phyloP scores from a whole-genome alignment of 2,329 filamentous ascomycete species.

The Piedraia hortae region DNA sequence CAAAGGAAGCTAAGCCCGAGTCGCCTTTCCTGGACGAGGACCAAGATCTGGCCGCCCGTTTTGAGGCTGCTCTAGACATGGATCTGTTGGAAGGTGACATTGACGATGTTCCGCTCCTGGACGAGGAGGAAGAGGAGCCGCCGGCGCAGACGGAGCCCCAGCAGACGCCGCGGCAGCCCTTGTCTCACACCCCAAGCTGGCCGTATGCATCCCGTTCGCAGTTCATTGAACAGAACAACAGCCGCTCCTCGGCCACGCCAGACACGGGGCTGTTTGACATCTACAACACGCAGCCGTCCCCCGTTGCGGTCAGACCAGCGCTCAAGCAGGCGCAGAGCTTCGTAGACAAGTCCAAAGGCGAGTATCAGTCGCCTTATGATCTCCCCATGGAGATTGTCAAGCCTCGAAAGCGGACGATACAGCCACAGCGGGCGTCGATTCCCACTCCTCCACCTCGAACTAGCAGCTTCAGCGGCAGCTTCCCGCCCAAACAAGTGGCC shows the following conservation, averaged over 20 bases:
- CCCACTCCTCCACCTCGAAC: constrained; percentile 29
- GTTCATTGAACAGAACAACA: constrained; percentile 5
- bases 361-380: constrained; percentile 86
- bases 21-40: constrained; percentile 8
- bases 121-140: constrained; percentile 16
- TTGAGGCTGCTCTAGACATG: constrained; percentile 47
- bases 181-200: too few relatives aligned
- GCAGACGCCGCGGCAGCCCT: constrained; percentile 2
- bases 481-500: constrained; percentile 2
- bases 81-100: constrained; percentile 1
- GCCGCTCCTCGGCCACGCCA: constrained; percentile 10
- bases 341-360: constrained; percentile 65
- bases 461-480: constrained; percentile 26
- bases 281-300: constrained; percentile 5
- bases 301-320: constrained; percentile 17
- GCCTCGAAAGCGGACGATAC: constrained; percentile 27
- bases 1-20: constrained; percentile 2
- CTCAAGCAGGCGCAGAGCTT: constrained; percentile 42
- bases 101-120: constrained; percentile 24
- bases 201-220: constrained; percentile 5
- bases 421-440: constrained; percentile 11
- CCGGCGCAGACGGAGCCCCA: constrained; percentile 38
- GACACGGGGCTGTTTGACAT: constrained; percentile 11
- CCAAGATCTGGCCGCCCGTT: constrained; percentile 50
- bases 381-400: constrained; percentile 69